Evolutionary conservation across 2,329 filamentous ascomycete species (phyloP).

Genomic region (Fonsecaea nubica): DNA sequence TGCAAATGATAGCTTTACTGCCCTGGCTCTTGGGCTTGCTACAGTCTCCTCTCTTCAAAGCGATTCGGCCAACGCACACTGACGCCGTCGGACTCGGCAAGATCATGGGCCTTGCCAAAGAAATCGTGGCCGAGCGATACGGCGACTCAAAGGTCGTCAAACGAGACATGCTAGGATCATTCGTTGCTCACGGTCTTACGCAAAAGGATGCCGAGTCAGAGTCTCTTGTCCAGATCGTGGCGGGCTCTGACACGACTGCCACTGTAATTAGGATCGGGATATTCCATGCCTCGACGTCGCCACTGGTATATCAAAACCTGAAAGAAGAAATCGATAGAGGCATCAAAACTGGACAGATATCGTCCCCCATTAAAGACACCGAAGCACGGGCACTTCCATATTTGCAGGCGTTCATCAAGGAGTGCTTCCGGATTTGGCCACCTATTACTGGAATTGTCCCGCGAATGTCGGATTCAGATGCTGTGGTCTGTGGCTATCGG

Average conservation of each 20-base stretch:
- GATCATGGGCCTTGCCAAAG: slow-evolving; percentile 25
- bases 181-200: slow-evolving; percentile 34
- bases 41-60: slow-evolving; percentile 7
- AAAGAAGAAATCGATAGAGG: slow-evolving; percentile 20
- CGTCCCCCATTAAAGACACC: slow-evolving; percentile 19
- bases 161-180: slow-evolving; percentile 5
- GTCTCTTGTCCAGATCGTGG: slow-evolving; percentile 20
- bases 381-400: slow-evolving; percentile 45
- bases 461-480: slow-evolving; percentile 47
- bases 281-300: slow-evolving; percentile 8
- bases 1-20: slow-evolving; percentile 15
- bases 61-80: slow-evolving; percentile 21
- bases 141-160: slow-evolving; percentile 19
- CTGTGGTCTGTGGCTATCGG: slow-evolving; percentile 38
- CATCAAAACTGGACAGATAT: slow-evolving; percentile 14
- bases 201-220: slow-evolving; percentile 9
- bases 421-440: slow-evolving; percentile 57
- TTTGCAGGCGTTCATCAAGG: slow-evolving; percentile 58
- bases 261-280: slow-evolving; percentile 22
- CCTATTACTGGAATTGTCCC: slow-evolving; percentile 50
- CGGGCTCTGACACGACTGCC: slow-evolving; percentile 21
- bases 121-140: slow-evolving; percentile 37
- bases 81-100: slow-evolving; percentile 19
- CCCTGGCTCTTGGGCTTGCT: slow-evolving; percentile 11
- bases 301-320: slow-evolving; percentile 22